phyloP scores from a whole-genome alignment of 2,329 filamentous ascomycete genomes.

The Botrytis cinerea region DNA sequence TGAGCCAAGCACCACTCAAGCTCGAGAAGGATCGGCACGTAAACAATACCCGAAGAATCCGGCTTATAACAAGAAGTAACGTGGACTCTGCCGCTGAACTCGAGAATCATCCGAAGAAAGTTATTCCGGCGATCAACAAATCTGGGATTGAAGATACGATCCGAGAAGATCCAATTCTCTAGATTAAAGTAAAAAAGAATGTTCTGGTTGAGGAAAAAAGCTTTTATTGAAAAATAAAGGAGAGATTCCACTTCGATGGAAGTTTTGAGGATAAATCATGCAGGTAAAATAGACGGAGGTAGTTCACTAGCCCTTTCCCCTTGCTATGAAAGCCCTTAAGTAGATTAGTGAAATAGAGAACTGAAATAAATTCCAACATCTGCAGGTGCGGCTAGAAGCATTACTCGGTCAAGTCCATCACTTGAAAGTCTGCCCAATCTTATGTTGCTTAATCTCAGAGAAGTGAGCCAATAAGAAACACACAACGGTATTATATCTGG shows the following conservation, averaged over 20 bases:
- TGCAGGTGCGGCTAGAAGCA: background rate
- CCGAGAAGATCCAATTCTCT: background rate
- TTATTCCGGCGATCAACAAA: background rate
- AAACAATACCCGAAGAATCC: too few species aligned
- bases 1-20: too few species aligned
- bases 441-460: background rate
- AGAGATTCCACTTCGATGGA: background rate
- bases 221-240: background rate
- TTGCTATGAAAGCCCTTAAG: background rate
- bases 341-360: background rate
- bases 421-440: background rate
- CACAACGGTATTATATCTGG: background rate
- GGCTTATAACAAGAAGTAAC: background rate
- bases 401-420: background rate
- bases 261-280: background rate
- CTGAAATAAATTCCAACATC: background rate
- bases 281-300: background rate
- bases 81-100: background rate
- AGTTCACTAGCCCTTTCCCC: background rate
- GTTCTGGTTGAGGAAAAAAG: background rate
- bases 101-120: background rate
- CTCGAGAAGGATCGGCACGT: too few species aligned
- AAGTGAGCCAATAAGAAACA: background rate
- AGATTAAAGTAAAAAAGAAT: background rate
- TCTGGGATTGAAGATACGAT: accelerated